Percentiles rank a stretch among this genome's conserved stretches.
Conservation (phyloP, 371 early-diverging fungal genomes). For the Chytridium lagenaria region DNA sequence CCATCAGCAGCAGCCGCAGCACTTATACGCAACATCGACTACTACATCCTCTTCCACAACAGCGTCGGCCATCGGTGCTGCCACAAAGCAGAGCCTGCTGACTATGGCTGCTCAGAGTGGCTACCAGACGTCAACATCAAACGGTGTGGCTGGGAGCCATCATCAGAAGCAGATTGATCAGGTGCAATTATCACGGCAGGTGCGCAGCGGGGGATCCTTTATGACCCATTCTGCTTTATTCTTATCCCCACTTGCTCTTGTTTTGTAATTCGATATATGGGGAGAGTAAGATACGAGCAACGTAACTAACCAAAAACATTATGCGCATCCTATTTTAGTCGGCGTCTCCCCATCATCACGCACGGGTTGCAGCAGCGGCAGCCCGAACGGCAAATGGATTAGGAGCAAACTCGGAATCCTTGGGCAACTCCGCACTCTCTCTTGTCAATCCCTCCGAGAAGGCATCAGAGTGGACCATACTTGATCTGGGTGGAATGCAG, state of each 20-base stretch:
- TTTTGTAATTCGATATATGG: no score
- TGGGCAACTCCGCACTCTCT: conserved; percentile 25
- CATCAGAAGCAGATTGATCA: conserved; percentile 76
- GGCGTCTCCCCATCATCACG: conserved; percentile 83
- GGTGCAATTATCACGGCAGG: conserved; percentile 74
- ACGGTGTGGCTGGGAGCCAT: background rate
- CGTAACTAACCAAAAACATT: background rate
- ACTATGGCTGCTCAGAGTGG: background rate
- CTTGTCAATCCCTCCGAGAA: conserved; percentile 30
- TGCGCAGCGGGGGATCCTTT: background rate
- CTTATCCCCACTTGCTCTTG: no score
- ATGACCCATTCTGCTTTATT: background rate
- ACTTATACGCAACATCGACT: no score
- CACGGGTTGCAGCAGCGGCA: conserved; percentile 74
- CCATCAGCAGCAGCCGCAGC: no score
- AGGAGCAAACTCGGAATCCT: conserved; percentile 22
- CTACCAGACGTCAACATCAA: background rate
- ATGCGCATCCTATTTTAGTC: conserved; percentile 38
- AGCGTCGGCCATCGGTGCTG: background rate
- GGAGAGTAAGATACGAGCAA: no score
- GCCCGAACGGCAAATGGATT: conserved; percentile 49
- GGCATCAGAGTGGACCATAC: conserved; percentile 71
- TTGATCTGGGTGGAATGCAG: conserved; percentile 94
- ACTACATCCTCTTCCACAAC: no score
- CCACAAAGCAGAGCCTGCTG: background rate